Evolutionary conservation across 495 filamentous ascomycete species (phyloP), one percentile per base, ranked within the genome.

Genomic region (Penicillium turbatum): DNA sequence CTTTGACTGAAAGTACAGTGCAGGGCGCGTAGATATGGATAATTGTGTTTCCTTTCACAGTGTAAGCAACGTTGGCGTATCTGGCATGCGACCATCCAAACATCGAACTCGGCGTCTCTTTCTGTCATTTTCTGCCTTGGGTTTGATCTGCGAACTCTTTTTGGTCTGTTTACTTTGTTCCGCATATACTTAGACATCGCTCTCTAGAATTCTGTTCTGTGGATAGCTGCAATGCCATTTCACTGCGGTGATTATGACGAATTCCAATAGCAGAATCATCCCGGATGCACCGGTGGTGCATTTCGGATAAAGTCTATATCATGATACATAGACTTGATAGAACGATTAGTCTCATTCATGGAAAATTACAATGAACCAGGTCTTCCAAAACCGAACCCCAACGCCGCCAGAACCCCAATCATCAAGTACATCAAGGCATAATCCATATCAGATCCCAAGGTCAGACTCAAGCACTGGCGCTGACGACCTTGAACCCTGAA

Each of bases 401-500:
- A 51, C 49, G 37, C 49, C 49, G 39, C 49, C 49, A 51, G 29
- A 24, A 40, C 38, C 31, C 49, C 26, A 29, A 51, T 57, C 51
- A 62, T 67, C 37, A 60, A 58, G 27, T 38, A 46, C 48, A 42
- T 58, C 46, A 57, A 56, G 13, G 48, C 40, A 59, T 55, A 52
- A 36, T 21, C 41, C 15, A 21, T 30, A 15, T 30, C 50, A 13
- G 38, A 40, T 26, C 5, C n/a, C 8, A n/a, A 16, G n/a, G n/a
- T 16, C 24, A 27, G 37, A 48, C 26, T 72, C 72, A 87, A 47
- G 84, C 87, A 52, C 74, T 69, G 13, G 82, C 73, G 53, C 86
- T 85, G 26, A 96, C 85, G 21, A 97, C 76, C 71, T 88, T 88
- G 38, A 93, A 97, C 10, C 95, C 95, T 53, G 86, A 87, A 16